Base-by-base conservation (phyloP, 306 rosid species). In the Myrica gale region DNA sequence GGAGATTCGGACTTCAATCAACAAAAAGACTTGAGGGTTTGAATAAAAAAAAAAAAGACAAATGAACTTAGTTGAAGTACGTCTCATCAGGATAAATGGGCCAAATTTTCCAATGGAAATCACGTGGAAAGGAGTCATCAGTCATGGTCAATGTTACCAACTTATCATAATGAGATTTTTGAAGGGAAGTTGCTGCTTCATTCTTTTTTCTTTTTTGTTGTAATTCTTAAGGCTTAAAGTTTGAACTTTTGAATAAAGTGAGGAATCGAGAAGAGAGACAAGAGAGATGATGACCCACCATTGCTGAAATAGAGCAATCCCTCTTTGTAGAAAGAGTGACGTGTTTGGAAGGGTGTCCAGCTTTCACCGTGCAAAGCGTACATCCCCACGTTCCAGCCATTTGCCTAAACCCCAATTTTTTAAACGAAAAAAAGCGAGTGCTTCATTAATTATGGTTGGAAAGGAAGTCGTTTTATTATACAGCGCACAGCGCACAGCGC, bases 321-420 rank as follows among this genome's bases (percentile, higher is more conserved):
- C 69, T 72, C 48, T 45, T 79, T 73, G 74, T 51, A n/a, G 37
- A 54, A 11, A 3, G 32, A 26, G 32, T 26, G 32, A 26, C 32
- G 32, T 26, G 66, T 41, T 42, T 4, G 6, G 17, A 7, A 17
- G 4, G 8, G 26, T 21, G 55, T 62, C 77, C 76, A 78, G 32
- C 73, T 63, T 78, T 52, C 77, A 72, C 77, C 77, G 65, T 72
- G 82, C 77, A 72, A 72, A 52, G 6, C 20, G 32, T 37, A 61
- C 73, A 62, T 37, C 39, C 70, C 71, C 72, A 41, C 81, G 63
- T 71, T 51, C 61, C 68, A 46, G 39, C 41, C 42, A 61, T 21
- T 41, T 52, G 20, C 62, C 37, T 17, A 37, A 1, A 56, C 19
- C 41, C 6, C 50, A 19, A 20, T 56, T 20, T 4, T 19, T 56